These are phyloP conservation scores for Rhododendron ovatum DNA, from an alignment of 148 eudicot species.

Conservation along the genomic window DNA sequence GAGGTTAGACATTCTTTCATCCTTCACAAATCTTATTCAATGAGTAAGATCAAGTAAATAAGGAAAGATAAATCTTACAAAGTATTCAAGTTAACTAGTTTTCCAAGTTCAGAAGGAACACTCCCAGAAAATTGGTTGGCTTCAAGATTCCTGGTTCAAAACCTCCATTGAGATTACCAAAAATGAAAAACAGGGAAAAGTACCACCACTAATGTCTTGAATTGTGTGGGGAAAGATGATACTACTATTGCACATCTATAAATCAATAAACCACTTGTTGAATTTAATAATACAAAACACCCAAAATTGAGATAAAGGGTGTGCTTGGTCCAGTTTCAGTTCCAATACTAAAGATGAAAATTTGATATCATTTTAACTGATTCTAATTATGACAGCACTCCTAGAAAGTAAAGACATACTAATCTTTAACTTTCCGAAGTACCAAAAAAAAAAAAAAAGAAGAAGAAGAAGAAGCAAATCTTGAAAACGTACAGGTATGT, in stretches of 20 bases:
- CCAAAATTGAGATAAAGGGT: not conserved
- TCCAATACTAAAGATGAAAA: not conserved
- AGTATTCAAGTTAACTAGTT: conserved; percentile 34
- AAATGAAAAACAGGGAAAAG: not conserved
- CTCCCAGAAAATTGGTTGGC: conserved; percentile 55
- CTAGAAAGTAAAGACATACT: not conserved
- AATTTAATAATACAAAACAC: not conserved
- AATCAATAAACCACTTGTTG: too few relatives aligned
- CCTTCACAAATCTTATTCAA: not conserved
- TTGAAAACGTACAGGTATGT: conserved; percentile 48
- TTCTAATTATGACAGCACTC: not conserved
- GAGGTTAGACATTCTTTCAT: not conserved
- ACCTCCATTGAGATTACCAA: not conserved
- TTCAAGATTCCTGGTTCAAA: conserved; percentile 49
- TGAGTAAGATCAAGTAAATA: not conserved
- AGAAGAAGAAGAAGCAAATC: not conserved
- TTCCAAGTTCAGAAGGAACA: conserved; percentile 53
- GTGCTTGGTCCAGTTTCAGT: not conserved
- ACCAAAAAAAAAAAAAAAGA: too few relatives aligned
- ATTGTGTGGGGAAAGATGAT: not conserved
- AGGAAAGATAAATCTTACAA: conserved; percentile 38
- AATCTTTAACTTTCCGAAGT: too few relatives aligned
- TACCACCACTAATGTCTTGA: not conserved
- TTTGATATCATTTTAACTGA: not conserved
- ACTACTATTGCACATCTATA: too few relatives aligned